Percentiles rank a stretch among this genome's conserved stretches.
These are phyloP conservation scores for Exophiala spinifera DNA, from an alignment of 2,329 filamentous ascomycete species.

Conservation along the genomic window DNA sequence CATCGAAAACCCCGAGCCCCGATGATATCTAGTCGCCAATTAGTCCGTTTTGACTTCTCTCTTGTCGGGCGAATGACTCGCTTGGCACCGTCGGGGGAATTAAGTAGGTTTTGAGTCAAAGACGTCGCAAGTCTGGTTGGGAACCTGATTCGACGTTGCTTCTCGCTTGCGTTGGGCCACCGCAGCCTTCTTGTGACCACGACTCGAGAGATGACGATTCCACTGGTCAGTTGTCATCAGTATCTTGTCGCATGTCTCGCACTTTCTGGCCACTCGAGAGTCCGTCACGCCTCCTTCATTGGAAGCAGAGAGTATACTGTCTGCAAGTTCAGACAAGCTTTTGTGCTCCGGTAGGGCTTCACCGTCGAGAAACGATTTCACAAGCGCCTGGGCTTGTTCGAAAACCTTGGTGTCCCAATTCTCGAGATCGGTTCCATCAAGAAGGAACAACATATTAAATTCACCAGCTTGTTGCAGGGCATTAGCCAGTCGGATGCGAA, in stretches of 20 bases:
- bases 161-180: slow-evolving; percentile 18
- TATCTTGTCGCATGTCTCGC: slow-evolving; percentile 65
- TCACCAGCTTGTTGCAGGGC: slow-evolving; percentile 58
- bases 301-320: slow-evolving; percentile 57
- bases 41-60: too few relatives aligned
- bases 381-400: slow-evolving; percentile 61
- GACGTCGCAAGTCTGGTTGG: neutral
- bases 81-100: neutral
- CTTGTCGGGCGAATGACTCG: neutral
- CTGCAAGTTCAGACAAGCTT: slow-evolving; percentile 58
- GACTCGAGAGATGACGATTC: slow-evolving; percentile 55
- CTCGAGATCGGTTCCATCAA: slow-evolving; percentile 72
- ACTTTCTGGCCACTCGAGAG: slow-evolving; percentile 57
- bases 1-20: neutral
- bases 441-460: slow-evolving; percentile 64
- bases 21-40: neutral
- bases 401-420: slow-evolving; percentile 64
- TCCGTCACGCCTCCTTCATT: slow-evolving; percentile 45
- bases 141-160: neutral
- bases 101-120: neutral
- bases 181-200: slow-evolving; percentile 54
- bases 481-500: slow-evolving; percentile 74
- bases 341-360: slow-evolving; percentile 53
- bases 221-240: slow-evolving; percentile 57
- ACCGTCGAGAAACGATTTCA: slow-evolving; percentile 60